phyloP scores from a whole-genome alignment of 805 yeast genomes.

The Blastobotrys muscicola region DNA sequence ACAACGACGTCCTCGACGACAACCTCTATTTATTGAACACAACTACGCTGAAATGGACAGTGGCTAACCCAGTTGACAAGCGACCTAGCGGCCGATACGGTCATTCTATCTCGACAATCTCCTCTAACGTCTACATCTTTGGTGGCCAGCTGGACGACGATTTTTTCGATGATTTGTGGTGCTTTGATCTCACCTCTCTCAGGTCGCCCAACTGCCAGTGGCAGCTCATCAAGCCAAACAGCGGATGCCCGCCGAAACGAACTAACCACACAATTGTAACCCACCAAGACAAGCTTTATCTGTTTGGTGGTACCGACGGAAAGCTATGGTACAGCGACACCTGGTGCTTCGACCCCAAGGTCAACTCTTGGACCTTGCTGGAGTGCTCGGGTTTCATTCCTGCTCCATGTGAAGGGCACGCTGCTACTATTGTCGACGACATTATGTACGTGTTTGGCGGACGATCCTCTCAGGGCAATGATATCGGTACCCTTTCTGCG shows the following conservation, averaged over 20 bases:
- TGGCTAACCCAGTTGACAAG: constrained; percentile 61
- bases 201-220: constrained; percentile 77
- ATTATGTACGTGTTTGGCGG: constrained; percentile 86
- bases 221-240: constrained; percentile 56
- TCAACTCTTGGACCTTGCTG: constrained; percentile 61
- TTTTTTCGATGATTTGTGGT: constrained; percentile 72
- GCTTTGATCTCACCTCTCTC: constrained; percentile 79
- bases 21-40: constrained; percentile 80
- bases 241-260: constrained; percentile 66
- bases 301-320: constrained; percentile 89
- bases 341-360: constrained; percentile 67
- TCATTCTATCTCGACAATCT: constrained; percentile 72
- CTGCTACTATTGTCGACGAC: constrained; percentile 71
- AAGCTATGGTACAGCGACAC: constrained; percentile 62
- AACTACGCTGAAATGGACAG: constrained; percentile 67
- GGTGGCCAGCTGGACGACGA: constrained; percentile 92
- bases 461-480: constrained; percentile 60
- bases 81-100: constrained; percentile 94
- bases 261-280: constrained; percentile 87
- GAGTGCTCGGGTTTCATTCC: constrained; percentile 68
- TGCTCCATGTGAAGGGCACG: constrained; percentile 85
- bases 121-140: constrained; percentile 61
- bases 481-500: constrained; percentile 58
- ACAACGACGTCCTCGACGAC: constrained; percentile 76
- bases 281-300: constrained; percentile 64